These are phyloP conservation scores for Arachnopeziza araneosa DNA, from an alignment of 2,329 filamentous ascomycete species.

Conservation along the genomic window DNA sequence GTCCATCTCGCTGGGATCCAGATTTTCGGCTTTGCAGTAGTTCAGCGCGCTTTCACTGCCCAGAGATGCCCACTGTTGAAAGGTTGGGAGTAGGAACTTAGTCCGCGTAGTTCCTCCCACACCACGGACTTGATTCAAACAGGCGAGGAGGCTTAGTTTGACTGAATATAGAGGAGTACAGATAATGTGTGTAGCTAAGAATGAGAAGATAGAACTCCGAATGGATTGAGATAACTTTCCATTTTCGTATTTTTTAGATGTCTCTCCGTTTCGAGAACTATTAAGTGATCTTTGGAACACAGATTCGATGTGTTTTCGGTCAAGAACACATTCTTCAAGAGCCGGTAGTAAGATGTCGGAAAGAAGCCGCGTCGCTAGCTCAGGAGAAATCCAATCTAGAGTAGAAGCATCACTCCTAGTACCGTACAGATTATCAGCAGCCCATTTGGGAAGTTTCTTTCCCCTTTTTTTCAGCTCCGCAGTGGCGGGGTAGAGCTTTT, in stretches of 20 bases:
- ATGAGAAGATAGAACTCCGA: slow-evolving; percentile 61
- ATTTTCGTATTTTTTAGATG: slow-evolving; percentile 40
- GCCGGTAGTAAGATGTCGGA: slow-evolving; percentile 64
- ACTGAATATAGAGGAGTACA: slow-evolving; percentile 62
- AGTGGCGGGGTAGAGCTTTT: slow-evolving; percentile 39
- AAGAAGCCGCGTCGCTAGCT: slow-evolving; percentile 56
- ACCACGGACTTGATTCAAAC: slow-evolving; percentile 67
- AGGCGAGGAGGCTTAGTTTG: slow-evolving; percentile 65
- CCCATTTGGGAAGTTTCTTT: slow-evolving; percentile 46
- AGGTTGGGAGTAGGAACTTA: slow-evolving; percentile 67
- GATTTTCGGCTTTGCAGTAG: slow-evolving; percentile 43
- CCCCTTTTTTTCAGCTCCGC: slow-evolving; percentile 38
- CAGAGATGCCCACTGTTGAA: slow-evolving; percentile 63
- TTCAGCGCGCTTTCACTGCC: slow-evolving; percentile 44
- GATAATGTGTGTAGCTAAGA: slow-evolving; percentile 67
- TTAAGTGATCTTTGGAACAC: slow-evolving; percentile 58
- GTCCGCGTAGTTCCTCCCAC: slow-evolving; percentile 65
- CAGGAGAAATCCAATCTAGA: slow-evolving; percentile 51
- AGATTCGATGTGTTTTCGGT: slow-evolving; percentile 63
- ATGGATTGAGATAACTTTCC: slow-evolving; percentile 48
- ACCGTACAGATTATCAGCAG: slow-evolving; percentile 60
- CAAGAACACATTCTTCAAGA: slow-evolving; percentile 81
- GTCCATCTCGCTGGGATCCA: slow-evolving; percentile 45
- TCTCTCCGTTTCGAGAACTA: slow-evolving; percentile 38
- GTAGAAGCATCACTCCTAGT: slow-evolving; percentile 39